Evolutionary conservation across 768 basidiomycete genomes (phyloP).

Genomic region (Cyclocybe cylindracea): DNA sequence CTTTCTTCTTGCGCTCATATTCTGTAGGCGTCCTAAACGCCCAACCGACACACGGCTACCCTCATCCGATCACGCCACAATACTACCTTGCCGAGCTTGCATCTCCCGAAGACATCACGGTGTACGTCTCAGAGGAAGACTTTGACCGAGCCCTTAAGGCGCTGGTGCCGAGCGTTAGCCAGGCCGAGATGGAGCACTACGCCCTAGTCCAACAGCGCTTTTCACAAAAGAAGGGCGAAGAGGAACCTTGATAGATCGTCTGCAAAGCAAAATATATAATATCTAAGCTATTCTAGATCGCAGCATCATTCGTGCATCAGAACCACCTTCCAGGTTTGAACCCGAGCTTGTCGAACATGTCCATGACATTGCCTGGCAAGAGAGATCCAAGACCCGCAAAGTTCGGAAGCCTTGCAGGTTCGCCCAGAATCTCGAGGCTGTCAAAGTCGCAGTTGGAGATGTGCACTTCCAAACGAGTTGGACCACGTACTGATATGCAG

Average conservation of each 20-base stretch:
- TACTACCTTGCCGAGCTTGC: conserved; percentile 90
- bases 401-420: conserved; percentile 44
- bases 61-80: conserved; percentile 79
- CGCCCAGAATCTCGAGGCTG: conserved; percentile 51
- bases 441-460: background rate
- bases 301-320: conserved; percentile 27
- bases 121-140: conserved; percentile 75
- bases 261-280: conserved; percentile 3
- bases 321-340: conserved; percentile 60
- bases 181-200: conserved; percentile 87
- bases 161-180: conserved; percentile 80
- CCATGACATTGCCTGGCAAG: conserved; percentile 49
- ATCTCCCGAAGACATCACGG: conserved; percentile 61
- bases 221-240: conserved; percentile 31
- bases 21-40: conserved; percentile 49
- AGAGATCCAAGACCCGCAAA: conserved; percentile 42
- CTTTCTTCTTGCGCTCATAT: background rate
- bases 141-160: conserved; percentile 73
- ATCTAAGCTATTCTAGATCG: background rate
- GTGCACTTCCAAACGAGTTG: background rate
- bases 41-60: conserved; percentile 44
- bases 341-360: conserved; percentile 57
- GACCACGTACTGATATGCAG: conserved; percentile 50
- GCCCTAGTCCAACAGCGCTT: conserved; percentile 69
- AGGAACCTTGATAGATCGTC: background rate